These are phyloP conservation scores for Syzygium grande DNA, from an alignment of 345 rosid species.

Conservation along the genomic window DNA sequence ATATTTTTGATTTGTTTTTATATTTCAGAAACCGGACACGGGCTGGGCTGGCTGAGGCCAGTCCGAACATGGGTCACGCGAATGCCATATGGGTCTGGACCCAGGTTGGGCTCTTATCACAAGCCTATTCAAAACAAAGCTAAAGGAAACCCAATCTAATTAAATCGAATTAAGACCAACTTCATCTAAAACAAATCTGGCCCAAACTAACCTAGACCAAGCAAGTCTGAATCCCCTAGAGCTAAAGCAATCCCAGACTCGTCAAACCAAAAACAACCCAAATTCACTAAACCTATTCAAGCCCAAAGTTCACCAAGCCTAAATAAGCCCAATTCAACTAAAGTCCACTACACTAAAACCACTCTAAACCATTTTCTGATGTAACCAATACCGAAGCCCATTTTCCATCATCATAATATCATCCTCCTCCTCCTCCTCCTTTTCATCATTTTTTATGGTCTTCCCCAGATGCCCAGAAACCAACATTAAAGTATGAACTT, in stretches of 20 bases:
- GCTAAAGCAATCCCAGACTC: background rate
- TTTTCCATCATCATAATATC: background rate
- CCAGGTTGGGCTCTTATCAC: too few relatives aligned
- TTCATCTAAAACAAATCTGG: background rate
- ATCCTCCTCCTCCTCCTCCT: too few relatives aligned
- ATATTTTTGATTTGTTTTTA: too few relatives aligned
- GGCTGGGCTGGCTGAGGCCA: too few relatives aligned
- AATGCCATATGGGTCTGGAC: too few relatives aligned
- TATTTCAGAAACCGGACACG: too few relatives aligned
- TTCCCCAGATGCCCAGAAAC: too few relatives aligned
- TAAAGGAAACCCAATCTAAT: background rate
- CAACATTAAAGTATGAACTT: background rate
- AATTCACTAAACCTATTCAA: background rate
- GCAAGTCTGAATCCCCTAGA: background rate
- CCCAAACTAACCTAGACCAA: background rate
- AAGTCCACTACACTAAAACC: background rate
- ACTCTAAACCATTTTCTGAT: background rate
- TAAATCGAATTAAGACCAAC: background rate
- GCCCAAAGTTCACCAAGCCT: background rate
- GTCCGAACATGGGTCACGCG: too few relatives aligned
- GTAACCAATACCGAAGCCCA: too few relatives aligned
- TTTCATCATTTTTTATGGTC: too few relatives aligned
- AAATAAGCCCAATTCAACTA: background rate
- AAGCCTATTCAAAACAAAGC: too few relatives aligned
- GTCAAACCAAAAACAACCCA: background rate